Conservation (phyloP, 2,329 filamentous ascomycete genomes). For the Aureobasidium zeae region DNA sequence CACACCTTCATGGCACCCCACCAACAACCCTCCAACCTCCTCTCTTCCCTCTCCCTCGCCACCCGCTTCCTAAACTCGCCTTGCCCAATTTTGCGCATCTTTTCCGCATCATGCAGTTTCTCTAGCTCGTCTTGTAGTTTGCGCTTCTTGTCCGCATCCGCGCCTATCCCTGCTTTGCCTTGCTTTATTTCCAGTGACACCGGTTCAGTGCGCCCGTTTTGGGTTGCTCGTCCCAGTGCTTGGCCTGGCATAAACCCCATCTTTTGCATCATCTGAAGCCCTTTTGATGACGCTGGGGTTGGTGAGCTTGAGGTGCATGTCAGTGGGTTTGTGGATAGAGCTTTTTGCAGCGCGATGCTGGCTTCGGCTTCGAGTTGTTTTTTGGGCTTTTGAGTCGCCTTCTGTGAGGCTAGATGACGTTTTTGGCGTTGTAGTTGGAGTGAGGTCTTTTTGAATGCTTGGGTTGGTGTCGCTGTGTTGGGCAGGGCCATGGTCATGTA, state of each 20-base stretch:
- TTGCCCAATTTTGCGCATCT: constrained; percentile 55
- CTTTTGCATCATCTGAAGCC: constrained; percentile 91
- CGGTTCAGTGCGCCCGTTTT: constrained; percentile 55
- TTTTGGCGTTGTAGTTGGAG: constrained; percentile 47
- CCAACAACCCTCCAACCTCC: constrained; percentile 58
- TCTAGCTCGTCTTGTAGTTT: constrained; percentile 52
- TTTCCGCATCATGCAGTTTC: constrained; percentile 39
- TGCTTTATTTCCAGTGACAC: constrained; percentile 69
- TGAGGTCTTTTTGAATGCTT: constrained; percentile 49
- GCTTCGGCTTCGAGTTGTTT: constrained; percentile 70
- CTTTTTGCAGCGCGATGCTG: constrained; percentile 61
- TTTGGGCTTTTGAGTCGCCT: constrained; percentile 64
- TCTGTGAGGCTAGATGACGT: constrained; percentile 49
- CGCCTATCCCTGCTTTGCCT: constrained; percentile 70
- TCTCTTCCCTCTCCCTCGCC: constrained; percentile 59
- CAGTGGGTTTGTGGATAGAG: constrained; percentile 50
- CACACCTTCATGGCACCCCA: constrained; percentile 73
- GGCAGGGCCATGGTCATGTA: constrained; percentile 98
- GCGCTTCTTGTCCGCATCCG: constrained; percentile 75
- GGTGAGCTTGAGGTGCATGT: constrained; percentile 56
- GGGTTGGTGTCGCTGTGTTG: constrained; percentile 52
- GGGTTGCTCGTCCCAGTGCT: constrained; percentile 51
- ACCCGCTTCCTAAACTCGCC: constrained; percentile 66
- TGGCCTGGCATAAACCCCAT: constrained; percentile 85
- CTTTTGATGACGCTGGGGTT: constrained; percentile 77